Evolutionary conservation across 176 grass and related monocot species (phyloP).

Genomic region (Avena insularis): DNA sequence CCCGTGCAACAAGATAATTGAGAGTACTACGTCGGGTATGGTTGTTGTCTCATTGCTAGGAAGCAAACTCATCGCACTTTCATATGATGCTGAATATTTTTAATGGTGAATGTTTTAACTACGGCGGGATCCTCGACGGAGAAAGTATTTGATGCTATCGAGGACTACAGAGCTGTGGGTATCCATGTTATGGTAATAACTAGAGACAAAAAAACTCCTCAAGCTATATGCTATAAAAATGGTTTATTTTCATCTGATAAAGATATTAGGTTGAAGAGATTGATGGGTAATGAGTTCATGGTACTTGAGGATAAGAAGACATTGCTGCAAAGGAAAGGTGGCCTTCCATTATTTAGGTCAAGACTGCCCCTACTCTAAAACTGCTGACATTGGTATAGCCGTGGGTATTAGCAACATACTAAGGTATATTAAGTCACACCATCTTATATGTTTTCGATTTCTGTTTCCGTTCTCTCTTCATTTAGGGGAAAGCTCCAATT

Average conservation of each 20-base stretch:
- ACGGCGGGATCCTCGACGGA: constrained; percentile 84
- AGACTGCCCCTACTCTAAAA: constrained; percentile 89
- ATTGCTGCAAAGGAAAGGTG: constrained; percentile 61
- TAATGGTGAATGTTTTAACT: constrained; percentile 41
- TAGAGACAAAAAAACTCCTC: constrained; percentile 95
- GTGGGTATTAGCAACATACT: constrained; percentile 83
- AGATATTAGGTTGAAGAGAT: constrained; percentile 71
- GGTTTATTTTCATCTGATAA: constrained; percentile 67
- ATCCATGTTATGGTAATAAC: constrained; percentile 98
- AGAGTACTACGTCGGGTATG: too few species aligned
- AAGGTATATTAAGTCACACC: constrained; percentile 53
- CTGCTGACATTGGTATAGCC: constrained; percentile 88
- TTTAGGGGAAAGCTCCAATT: background rate
- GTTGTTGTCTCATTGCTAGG: too few species aligned
- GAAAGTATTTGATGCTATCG: constrained; percentile 87
- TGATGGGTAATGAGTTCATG: constrained; percentile 93
- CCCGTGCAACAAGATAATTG: too few species aligned
- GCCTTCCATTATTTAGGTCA: constrained; percentile 94
- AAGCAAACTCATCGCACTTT: background rate
- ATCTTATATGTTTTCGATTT: background rate
- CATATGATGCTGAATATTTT: background rate
- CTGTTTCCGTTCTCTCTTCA: background rate
- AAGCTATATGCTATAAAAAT: constrained; percentile 92
- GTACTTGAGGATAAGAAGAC: constrained; percentile 67
- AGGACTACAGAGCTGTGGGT: constrained; percentile 88